Evolutionary conservation across 805 yeast genomes (phyloP).

Genomic region (Metschnikowia drakensbergensis): DNA sequence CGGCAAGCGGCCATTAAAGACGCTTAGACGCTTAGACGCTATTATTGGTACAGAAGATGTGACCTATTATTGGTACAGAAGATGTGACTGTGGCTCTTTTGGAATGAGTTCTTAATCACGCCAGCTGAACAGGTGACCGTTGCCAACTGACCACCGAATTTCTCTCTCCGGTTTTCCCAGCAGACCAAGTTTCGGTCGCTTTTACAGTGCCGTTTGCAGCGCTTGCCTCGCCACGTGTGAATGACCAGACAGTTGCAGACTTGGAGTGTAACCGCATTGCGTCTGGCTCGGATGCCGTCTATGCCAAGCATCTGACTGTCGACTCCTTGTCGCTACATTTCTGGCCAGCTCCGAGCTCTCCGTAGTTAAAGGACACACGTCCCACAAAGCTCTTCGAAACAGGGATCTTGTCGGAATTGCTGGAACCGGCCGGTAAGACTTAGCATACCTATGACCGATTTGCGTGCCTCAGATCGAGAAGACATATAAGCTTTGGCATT

Average conservation of each 20-base stretch:
- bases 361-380: no score
- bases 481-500: no score
- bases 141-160: conserved; percentile 30
- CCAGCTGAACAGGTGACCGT: conserved; percentile 50
- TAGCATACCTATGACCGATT: no score
- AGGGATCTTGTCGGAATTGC: no score
- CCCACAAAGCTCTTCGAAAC: no score
- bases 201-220: conserved; percentile 61
- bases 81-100: conserved; percentile 96
- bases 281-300: conserved; percentile 75
- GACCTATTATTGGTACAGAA: no score
- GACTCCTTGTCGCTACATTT: conserved; percentile 86
- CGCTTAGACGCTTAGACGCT: no score
- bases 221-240: conserved; percentile 77
- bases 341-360: conserved; percentile 56
- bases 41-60: no score
- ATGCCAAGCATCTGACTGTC: conserved; percentile 82
- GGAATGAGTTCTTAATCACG: conserved; percentile 89
- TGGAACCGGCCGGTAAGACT: no score
- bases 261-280: conserved; percentile 41
- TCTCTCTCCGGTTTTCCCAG: conserved; percentile 92
- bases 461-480: no score
- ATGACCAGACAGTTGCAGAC: conserved; percentile 50
- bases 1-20: no score
- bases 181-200: conserved; percentile 69